These are phyloP conservation scores for Boletus coccyginus DNA, from an alignment of 768 basidiomycete genomes.

Conservation along the genomic window DNA sequence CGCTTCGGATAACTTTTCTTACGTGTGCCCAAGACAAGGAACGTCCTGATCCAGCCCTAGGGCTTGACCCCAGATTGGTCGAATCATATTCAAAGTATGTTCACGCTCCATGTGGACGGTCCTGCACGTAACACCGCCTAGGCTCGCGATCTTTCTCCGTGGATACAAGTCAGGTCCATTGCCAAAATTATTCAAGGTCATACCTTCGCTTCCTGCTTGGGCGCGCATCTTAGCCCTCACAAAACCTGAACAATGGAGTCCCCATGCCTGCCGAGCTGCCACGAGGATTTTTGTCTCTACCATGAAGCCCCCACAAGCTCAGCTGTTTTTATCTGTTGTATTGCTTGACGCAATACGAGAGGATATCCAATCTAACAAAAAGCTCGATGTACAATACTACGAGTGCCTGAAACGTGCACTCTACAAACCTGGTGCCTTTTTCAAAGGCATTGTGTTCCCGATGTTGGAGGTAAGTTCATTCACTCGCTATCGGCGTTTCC, in stretches of 20 bases:
- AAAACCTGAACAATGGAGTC: conserved; percentile 89
- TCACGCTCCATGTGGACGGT: neutral
- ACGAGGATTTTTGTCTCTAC: conserved; percentile 95
- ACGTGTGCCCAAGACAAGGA: conserved; percentile 38
- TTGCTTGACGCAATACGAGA: conserved; percentile 86
- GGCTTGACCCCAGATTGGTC: conserved; percentile 88
- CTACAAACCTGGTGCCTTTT: conserved; percentile 97
- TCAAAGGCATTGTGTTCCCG: conserved; percentile 97
- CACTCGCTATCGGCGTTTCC: conserved; percentile 28
- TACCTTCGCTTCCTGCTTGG: conserved; percentile 95
- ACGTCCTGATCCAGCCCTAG: conserved; percentile 77
- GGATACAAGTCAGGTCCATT: conserved; percentile 92
- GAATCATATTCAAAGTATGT: conserved; percentile 90
- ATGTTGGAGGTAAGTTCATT: conserved; percentile 72
- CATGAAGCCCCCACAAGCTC: conserved; percentile 93
- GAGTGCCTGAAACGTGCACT: conserved; percentile 88
- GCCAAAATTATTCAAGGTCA: conserved; percentile 97
- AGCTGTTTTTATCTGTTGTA: conserved; percentile 89
- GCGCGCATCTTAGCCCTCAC: conserved; percentile 93
- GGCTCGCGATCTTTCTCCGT: conserved; percentile 80
- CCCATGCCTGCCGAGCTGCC: conserved; percentile 91
- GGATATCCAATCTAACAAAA: conserved; percentile 83
- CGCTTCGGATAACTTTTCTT: neutral
- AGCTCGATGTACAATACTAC: conserved; percentile 91
- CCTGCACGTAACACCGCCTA: conserved; percentile 31